Conservation (phyloP, 495 filamentous ascomycete genomes). For the Rostrohypoxylon terebratum region DNA sequence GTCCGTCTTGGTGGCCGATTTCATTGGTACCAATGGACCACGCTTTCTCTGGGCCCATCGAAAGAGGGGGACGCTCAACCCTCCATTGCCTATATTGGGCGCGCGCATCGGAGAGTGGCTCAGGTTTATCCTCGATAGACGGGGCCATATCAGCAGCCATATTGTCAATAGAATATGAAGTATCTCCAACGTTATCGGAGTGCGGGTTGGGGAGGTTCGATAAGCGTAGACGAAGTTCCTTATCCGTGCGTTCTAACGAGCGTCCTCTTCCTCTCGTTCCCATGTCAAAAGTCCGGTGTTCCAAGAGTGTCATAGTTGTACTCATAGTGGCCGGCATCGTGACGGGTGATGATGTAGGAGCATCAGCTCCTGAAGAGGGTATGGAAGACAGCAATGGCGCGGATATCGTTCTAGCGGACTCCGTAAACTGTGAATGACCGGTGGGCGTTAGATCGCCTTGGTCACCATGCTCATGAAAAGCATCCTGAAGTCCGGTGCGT, state of each 20-base stretch:
- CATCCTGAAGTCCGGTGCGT: slow-evolving; percentile 48
- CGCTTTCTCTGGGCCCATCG: slow-evolving; percentile 62
- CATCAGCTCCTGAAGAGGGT: slow-evolving; percentile 12
- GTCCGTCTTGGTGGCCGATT: slow-evolving; percentile 56
- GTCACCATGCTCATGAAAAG: slow-evolving; percentile 38
- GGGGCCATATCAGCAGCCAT: slow-evolving; percentile 22
- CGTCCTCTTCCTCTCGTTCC: slow-evolving; percentile 48
- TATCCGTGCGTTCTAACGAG: slow-evolving; percentile 59
- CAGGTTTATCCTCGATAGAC: slow-evolving; percentile 30
- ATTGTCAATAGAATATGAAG: slow-evolving; percentile 42
- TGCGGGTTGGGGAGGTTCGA: slow-evolving; percentile 23
- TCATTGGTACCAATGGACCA: slow-evolving; percentile 67
- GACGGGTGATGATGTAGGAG: slow-evolving; percentile 25
- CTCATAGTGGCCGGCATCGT: slow-evolving; percentile 43
- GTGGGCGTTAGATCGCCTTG: slow-evolving; percentile 51
- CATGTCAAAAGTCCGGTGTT: slow-evolving; percentile 52
- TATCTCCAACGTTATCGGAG: slow-evolving; percentile 54
- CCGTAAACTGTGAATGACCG: slow-evolving; percentile 38
- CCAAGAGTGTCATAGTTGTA: slow-evolving; percentile 52
- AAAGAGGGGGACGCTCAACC: slow-evolving; percentile 54
- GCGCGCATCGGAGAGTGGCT: slow-evolving; percentile 49
- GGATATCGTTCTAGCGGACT: slow-evolving; percentile 39
- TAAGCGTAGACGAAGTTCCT: slow-evolving; percentile 52
- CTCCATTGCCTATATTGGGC: slow-evolving; percentile 58
- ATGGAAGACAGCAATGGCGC: slow-evolving; percentile 33